phyloP scores from a whole-genome alignment of 2,329 filamentous ascomycete genomes.

The Monosporascus sp. region DNA sequence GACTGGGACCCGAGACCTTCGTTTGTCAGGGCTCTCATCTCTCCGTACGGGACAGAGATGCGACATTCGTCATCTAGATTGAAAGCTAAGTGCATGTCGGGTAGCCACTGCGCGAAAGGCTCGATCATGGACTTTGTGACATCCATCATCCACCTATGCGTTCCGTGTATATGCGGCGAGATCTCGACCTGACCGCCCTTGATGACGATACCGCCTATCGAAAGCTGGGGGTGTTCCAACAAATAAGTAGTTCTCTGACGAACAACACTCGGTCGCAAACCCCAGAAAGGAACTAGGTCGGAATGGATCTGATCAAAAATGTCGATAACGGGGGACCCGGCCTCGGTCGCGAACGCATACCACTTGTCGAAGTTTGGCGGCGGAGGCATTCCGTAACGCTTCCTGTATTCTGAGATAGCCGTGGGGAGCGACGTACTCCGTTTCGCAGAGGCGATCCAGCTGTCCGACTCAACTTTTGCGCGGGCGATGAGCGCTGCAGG shows the following conservation, averaged over 20 bases:
- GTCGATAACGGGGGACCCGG: slow-evolving; percentile 60
- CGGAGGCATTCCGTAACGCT: slow-evolving; percentile 60
- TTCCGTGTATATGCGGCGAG: slow-evolving; percentile 26
- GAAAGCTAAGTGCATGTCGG: slow-evolving; percentile 49
- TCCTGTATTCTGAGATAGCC: slow-evolving; percentile 60
- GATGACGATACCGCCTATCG: slow-evolving; percentile 29
- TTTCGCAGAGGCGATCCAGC: slow-evolving; percentile 38
- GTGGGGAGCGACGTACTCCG: slow-evolving; percentile 48
- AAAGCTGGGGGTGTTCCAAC: slow-evolving; percentile 22
- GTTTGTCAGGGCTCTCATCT: slow-evolving; percentile 31
- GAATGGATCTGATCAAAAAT: slow-evolving; percentile 66
- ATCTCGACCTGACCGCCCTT: slow-evolving; percentile 23
- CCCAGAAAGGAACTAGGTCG: slow-evolving; percentile 65
- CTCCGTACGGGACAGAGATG: slow-evolving; percentile 38
- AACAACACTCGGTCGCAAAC: slow-evolving; percentile 53
- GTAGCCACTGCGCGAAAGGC: slow-evolving; percentile 39
- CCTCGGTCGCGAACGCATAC: slow-evolving; percentile 61
- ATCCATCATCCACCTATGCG: slow-evolving; percentile 33
- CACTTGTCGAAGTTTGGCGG: slow-evolving; percentile 70
- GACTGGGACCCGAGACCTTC: slow-evolving; percentile 15
- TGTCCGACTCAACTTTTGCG: slow-evolving; percentile 40
- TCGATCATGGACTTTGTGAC: slow-evolving; percentile 32
- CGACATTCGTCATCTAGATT: slow-evolving; percentile 47
- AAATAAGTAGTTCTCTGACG: slow-evolving; percentile 41
- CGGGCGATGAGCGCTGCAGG: slow-evolving; percentile 37